These are phyloP conservation scores for Blastobotrys proliferans DNA, from an alignment of 1,139 yeast species.

Conservation along the genomic window DNA sequence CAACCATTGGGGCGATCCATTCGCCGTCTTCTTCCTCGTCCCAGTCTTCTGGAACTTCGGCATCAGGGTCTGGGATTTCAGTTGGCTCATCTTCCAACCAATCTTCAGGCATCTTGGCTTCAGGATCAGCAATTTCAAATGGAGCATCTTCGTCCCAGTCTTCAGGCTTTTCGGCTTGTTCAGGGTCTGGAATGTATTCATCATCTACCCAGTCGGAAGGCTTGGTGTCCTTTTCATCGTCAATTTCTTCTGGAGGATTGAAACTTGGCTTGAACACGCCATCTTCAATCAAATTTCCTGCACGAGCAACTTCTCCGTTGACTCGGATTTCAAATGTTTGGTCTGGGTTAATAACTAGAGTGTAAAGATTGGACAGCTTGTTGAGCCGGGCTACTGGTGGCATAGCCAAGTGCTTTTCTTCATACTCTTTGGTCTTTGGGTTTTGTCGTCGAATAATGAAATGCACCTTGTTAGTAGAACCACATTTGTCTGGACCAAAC, in stretches of 20 bases:
- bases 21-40: constrained; percentile 84
- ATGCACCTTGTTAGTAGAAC: constrained; percentile 72
- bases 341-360: constrained; percentile 61
- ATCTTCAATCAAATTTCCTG: constrained; percentile 60
- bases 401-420: constrained; percentile 63
- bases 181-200: constrained; percentile 62
- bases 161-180: constrained; percentile 57
- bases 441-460: constrained; percentile 61
- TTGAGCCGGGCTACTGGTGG: constrained; percentile 65
- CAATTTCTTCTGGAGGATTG: constrained; percentile 58
- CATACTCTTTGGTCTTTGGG: constrained; percentile 52
- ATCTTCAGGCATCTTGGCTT: constrained; percentile 61
- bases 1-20: constrained; percentile 66
- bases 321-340: constrained; percentile 75
- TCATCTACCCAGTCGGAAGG: constrained; percentile 83
- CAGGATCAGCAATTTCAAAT: constrained; percentile 58
- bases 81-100: constrained; percentile 69
- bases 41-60: constrained; percentile 70
- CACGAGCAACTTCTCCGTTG: constrained; percentile 67
- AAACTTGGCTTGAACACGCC: constrained; percentile 57
- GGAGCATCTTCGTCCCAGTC: constrained; percentile 78
- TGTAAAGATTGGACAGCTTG: constrained; percentile 60
- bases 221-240: constrained; percentile 57
- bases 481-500: constrained; percentile 96
- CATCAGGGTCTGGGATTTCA: constrained; percentile 62